Evolutionary conservation across 805 yeast species (phyloP), one percentile per base, ranked within the genome.

Genomic region (Saccharomycopsis capsularis): DNA sequence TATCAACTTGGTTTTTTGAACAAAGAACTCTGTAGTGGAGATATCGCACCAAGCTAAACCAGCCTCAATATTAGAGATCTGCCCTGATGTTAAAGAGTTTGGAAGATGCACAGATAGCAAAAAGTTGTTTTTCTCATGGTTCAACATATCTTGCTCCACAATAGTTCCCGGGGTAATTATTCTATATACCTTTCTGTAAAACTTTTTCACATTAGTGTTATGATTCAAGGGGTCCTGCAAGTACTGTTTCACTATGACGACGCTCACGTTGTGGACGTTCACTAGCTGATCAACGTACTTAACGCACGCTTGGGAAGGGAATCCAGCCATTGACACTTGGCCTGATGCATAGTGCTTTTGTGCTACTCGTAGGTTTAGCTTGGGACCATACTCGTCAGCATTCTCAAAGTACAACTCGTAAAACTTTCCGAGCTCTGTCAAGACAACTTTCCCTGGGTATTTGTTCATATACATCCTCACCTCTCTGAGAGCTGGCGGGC

Each of bases 161-260:
- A 91, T 73, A 0, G 98, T 91, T 0, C 99, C 99, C 0, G 97
- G 96, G 0, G 97, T 83, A 1, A 93, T 78, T 5, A 91, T 78
- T 38, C 97, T 69, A 4, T 87, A 74, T 0, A 93, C 79, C 30
- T 85, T 81, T 41, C 99, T 69, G 38, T 75, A 76, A 19, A 83
- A 74, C 35, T 61, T 63, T 27, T 66, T 68, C 3, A 57, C 58
- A 40, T 68, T 48, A 19, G 51, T 23, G n/a, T 36, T 4, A 11
- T 29, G 21, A 5, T 22, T 13, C 9, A 4, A 39, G 4, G 36
- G 29, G 3, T 45, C 27, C 23, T 44, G 22, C 18, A 50, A 24
- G 40, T 47, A 71, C 63, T 91, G 95, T 57, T 86, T 93, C n/a
- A 87, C 78, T 4, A 90, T 71, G 0, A 91, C 95, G 0, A 89